A percentile compares a stretch with the other conserved stretches of the same genome.
Conservation (phyloP, 2,329 filamentous ascomycete species). For the Fusarium duplospermum region DNA sequence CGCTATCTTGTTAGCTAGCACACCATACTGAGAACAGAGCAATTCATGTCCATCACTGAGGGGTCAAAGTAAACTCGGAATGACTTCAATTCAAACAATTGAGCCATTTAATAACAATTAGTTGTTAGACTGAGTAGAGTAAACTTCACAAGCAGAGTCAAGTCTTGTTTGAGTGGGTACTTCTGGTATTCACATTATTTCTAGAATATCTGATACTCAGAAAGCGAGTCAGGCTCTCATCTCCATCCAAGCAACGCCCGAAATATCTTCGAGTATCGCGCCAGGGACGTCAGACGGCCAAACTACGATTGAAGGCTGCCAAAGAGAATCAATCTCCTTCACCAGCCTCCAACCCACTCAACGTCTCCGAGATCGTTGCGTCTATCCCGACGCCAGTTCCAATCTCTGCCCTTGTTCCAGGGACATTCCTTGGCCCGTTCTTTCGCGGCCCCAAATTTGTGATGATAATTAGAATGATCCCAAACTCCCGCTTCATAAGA, state of each 20-base stretch:
- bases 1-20: background rate
- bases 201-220: conserved; percentile 69
- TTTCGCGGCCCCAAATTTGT: conserved; percentile 48
- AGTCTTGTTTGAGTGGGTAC: conserved; percentile 67
- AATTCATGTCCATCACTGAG: background rate
- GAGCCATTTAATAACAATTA: background rate
- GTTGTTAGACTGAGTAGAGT: background rate
- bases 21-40: background rate
- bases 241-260: conserved; percentile 42
- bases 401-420: conserved; percentile 69
- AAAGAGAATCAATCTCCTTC: conserved; percentile 63
- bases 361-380: conserved; percentile 79
- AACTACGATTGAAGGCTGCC: conserved; percentile 70
- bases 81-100: background rate
- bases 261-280: conserved; percentile 41
- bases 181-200: conserved; percentile 69
- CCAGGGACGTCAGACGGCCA: conserved; percentile 46
- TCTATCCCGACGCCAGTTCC: conserved; percentile 72
- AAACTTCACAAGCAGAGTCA: background rate
- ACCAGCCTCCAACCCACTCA: conserved; percentile 96
- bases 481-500: conserved; percentile 61
- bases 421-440: conserved; percentile 66
- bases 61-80: background rate
- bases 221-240: conserved; percentile 68
- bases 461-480: conserved; percentile 56